phyloP scores from a whole-genome alignment of 495 filamentous ascomycete species.

The Penicillium coffeae region DNA sequence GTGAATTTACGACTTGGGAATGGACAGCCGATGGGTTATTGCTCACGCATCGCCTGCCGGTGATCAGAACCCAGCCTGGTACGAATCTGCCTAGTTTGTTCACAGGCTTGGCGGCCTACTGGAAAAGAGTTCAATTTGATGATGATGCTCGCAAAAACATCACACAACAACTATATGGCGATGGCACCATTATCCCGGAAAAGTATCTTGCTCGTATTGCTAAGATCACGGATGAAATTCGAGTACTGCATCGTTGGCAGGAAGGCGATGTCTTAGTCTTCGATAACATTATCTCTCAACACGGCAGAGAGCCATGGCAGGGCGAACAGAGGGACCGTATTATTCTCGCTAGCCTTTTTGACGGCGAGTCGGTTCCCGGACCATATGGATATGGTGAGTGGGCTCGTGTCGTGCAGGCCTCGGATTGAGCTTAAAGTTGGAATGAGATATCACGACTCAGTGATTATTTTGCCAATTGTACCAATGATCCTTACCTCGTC shows the following conservation, averaged over 20 bases:
- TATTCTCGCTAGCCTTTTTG: slow-evolving; percentile 43
- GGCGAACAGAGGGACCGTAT: slow-evolving; percentile 43
- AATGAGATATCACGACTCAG: no score
- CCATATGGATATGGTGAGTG: slow-evolving; percentile 41
- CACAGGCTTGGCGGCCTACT: slow-evolving; percentile 46
- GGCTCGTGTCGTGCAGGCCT: slow-evolving; percentile 44
- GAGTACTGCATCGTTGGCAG: slow-evolving; percentile 41
- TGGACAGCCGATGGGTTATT: slow-evolving; percentile 43
- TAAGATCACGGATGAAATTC: slow-evolving; percentile 47
- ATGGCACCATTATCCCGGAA: slow-evolving; percentile 50
- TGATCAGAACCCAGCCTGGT: slow-evolving; percentile 43
- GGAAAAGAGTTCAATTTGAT: slow-evolving; percentile 32
- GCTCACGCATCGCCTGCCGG: slow-evolving; percentile 43
- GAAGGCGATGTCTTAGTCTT: slow-evolving; percentile 42
- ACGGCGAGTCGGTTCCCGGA: slow-evolving; percentile 40
- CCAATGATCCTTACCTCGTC: no score
- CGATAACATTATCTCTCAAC: slow-evolving; percentile 47
- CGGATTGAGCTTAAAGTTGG: no score
- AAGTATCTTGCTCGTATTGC: slow-evolving; percentile 43
- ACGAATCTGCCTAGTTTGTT: slow-evolving; percentile 51
- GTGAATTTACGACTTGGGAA: slow-evolving; percentile 40
- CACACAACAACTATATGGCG: slow-evolving; percentile 38
- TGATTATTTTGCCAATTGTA: no score
- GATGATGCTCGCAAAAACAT: slow-evolving; percentile 17
- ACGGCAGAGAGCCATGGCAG: slow-evolving; percentile 45